phyloP scores from a whole-genome alignment of 1,139 yeast species.

The Hyphopichia burtonii region DNA sequence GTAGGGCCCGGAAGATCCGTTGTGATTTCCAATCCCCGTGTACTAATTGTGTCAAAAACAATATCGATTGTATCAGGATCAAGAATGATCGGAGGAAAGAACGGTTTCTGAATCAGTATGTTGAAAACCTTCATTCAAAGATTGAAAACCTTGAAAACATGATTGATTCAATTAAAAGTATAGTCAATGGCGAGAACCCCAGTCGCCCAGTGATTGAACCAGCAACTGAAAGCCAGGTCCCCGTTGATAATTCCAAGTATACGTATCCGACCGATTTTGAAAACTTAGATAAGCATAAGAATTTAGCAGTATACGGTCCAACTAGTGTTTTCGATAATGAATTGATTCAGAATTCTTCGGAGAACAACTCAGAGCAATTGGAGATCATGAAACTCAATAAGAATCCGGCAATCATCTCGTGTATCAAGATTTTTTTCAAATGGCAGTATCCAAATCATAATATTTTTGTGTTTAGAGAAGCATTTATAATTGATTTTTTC shows the following conservation, averaged over 20 bases:
- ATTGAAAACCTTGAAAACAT: slow-evolving; percentile 23
- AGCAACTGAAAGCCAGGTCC: no score
- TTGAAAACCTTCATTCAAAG: slow-evolving; percentile 32
- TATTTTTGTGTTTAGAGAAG: slow-evolving; percentile 62
- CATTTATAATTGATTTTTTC: slow-evolving; percentile 59
- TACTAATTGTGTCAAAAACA: slow-evolving; percentile 43
- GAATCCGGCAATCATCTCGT: slow-evolving; percentile 45
- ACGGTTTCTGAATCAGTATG: slow-evolving; percentile 52
- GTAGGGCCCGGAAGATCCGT: slow-evolving; percentile 52
- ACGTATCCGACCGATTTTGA: slow-evolving; percentile 7
- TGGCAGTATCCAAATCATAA: slow-evolving; percentile 69
- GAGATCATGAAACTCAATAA: slow-evolving; percentile 29
- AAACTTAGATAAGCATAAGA: slow-evolving; percentile 6
- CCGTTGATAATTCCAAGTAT: neutral
- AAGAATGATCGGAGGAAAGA: slow-evolving; percentile 53
- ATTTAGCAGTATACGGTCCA: slow-evolving; percentile 46
- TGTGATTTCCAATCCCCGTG: slow-evolving; percentile 55
- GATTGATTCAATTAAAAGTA: slow-evolving; percentile 20
- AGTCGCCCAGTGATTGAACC: neutral
- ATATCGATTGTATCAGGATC: slow-evolving; percentile 48
- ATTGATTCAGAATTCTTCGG: slow-evolving; percentile 19
- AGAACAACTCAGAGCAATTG: slow-evolving; percentile 4
- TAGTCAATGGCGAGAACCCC: slow-evolving; percentile 11
- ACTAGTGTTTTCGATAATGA: slow-evolving; percentile 48
- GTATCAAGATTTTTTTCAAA: slow-evolving; percentile 55